Evolutionary conservation across 352 stramenopile species (phyloP), one percentile per base, ranked within the genome.

Genomic region (Phytophthora litchii): DNA sequence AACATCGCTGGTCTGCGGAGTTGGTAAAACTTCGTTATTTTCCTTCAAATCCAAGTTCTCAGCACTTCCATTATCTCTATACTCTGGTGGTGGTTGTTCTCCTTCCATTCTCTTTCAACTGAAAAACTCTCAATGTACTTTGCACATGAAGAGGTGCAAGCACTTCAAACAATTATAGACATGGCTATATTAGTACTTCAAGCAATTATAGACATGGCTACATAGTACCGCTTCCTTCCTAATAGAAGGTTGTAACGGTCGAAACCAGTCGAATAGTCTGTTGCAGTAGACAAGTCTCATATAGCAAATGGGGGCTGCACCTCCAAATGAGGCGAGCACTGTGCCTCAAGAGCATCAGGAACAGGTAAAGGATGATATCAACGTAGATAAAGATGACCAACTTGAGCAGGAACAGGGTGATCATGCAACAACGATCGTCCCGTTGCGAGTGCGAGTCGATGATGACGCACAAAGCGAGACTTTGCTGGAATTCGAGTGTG

Each of bases 401-500:
- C 46, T 42, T 12, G 38, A 62, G 11, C 32, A 60, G 12, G 16
- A 62, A 17, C 53, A 61, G 32, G 40, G 53, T 31, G 45, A 27
- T 13, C 16, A 54, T 43, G 67, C 19, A 43, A 66, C 46, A 51
- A 63, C 51, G 17, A 72, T 91, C 45, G 66, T 86, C 27, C 61
- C 67, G 47, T 69, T 88, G 59, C 66, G 47, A 4, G 76, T 91
- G 51, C 69, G 37, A 53, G 67, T 84, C 27, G 67, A 79, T 32
- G 62, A 75, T 40, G 48, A 52, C 14, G 13, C 34, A 14, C 37
- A 66, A n/a, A 60, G 61, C 3, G 67, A 75, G 17, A 48, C 23
- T 19, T 14, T 66, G 44, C 60, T 93, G 32, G 57, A 80, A 62
- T 90, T 94, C 40, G 68, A 81, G 53, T 94, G 85, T 67, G 74